Evolutionary conservation across 176 grass and related monocot species (phyloP).

Genomic region (Juncus inflexus): DNA sequence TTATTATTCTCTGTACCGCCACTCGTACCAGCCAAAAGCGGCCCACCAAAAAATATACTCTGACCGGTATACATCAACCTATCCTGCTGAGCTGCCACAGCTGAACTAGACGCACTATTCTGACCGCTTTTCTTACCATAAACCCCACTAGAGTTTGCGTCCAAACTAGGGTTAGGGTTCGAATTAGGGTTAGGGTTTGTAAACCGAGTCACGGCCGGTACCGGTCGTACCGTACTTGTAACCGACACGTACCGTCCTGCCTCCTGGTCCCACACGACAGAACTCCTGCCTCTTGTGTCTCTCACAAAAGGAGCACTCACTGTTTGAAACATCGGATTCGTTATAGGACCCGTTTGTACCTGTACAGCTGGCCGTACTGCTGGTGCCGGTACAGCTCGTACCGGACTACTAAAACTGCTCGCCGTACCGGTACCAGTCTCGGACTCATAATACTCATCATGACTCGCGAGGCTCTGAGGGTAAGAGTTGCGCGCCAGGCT

Average conservation of each 20-base stretch:
- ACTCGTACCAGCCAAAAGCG: slow-evolving; percentile 51
- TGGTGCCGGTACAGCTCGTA: slow-evolving; percentile 32
- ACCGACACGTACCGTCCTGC: slow-evolving; percentile 89
- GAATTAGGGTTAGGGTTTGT: slow-evolving; percentile 46
- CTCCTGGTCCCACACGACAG: slow-evolving; percentile 96
- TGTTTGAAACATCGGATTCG: slow-evolving; percentile 84
- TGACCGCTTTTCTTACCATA: slow-evolving; percentile 35
- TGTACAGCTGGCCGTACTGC: slow-evolving; percentile 24
- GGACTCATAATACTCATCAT: slow-evolving; percentile 77
- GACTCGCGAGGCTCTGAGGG: slow-evolving; percentile 59
- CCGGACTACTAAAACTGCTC: slow-evolving; percentile 83
- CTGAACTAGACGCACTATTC: slow-evolving; percentile 32
- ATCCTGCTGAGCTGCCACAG: slow-evolving; percentile 41
- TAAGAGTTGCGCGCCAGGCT: slow-evolving; percentile 61
- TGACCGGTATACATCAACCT: slow-evolving; percentile 68
- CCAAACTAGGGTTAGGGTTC: neutral
- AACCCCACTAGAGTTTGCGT: neutral
- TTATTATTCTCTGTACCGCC: slow-evolving; percentile 20
- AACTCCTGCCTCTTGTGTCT: slow-evolving; percentile 55
- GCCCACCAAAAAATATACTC: slow-evolving; percentile 93
- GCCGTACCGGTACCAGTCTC: slow-evolving; percentile 60
- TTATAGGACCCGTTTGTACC: slow-evolving; percentile 43
- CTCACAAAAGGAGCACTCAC: slow-evolving; percentile 51
- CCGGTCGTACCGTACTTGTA: slow-evolving; percentile 37
- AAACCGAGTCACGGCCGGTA: slow-evolving; percentile 37